Base-by-base conservation (phyloP, 768 basidiomycete genomes). In the Cyclocybe aegerita region DNA sequence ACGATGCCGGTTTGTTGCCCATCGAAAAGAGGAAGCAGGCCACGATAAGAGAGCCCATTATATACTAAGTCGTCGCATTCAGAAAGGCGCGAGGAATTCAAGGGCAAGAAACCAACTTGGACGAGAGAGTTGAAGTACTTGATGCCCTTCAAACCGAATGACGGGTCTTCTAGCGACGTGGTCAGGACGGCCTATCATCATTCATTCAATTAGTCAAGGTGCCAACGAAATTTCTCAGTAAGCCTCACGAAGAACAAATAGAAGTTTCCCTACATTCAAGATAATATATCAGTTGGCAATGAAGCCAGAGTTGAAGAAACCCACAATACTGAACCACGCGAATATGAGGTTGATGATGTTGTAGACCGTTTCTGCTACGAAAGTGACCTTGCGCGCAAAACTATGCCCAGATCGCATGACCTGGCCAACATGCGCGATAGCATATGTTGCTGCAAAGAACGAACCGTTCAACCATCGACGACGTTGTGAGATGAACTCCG, bases 1-100 rank as follows among this genome's bases (percentile, higher is more conserved):
- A 93, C 91, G 90, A 85, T 70, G 82, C 79, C 4, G 94, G 94
- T 63, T 89, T 88, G 67, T 97, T 97, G 12, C 95, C 95, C 93
- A 98, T 96, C 0, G 92, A 89, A 65, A 97, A 89, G 1, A 97
- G 73, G 77, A 98, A 97, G 58, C 86, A 88, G 7, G 90, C 86
- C n/a, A 94, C 78, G 29, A 98, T 79, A 37, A 91, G 79, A 3
- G 89, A 89, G 4, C 86, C 84, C 78, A 97, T 86, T 32, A 86
- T 69, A 64, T 91, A 96, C 85, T 94, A 59, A 8, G 45, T 15
- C 23, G 23, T 23, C 23, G 23, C 23, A 40, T 6, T 35, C 15
- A 42, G 60, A 9, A 52, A 49, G 6, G 51, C 49, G 35, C 53
- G 42, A 51, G 44, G 33, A 14, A 15, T 52, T 40, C 9, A 35